Evolutionary conservation across 2,329 filamentous ascomycete species (phyloP), one percentile per base, ranked within the genome.

Genomic region (Nemania sp.): DNA sequence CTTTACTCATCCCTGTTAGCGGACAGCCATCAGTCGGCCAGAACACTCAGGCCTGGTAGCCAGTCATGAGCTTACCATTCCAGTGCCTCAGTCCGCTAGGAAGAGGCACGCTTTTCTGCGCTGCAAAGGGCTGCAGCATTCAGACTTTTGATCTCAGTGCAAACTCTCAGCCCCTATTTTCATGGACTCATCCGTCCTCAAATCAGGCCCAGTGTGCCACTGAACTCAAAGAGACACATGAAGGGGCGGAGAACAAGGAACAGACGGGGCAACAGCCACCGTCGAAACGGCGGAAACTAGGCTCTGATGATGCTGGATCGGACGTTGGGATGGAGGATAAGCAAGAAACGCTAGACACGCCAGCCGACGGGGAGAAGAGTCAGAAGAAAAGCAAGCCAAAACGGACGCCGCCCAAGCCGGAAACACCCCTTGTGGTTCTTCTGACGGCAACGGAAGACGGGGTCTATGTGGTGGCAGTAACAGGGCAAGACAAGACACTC

Each of bases 401-500:
- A 2, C 35, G 53, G 38, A 52, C 55, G 54, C 62, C 55, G 47
- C 67, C 69, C 35, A 68, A 61, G 51, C 70, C 74, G 77, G 87
- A 89, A 62, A 79, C 83, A 67, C 87, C 90, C 5, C 89, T 91
- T 74, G 87, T 98, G 62, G 91, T 90, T 66, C 88, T 91, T 70
- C 77, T 98, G 71, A 83, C 87, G 24, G 81, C 87, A 29, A 91
- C 93, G 0, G 79, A 83, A 15, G 85, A 92, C 72, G 88, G 90
- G 15, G 84, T 87, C 49, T 84, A 97, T 80, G 79, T 97, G 22
- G 83, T 97, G 49, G 92, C 89, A 24, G 88, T 97, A 32, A 97
- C 94, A 8, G 90, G 88, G n/a, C 93, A 97, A 75, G 96, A 98
- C 83, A 99, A 99, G 82, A 89, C 88, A 57, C 86, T 99, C 47